These are phyloP conservation scores for Rhodotorula sphaerocarpa DNA, from an alignment of 768 basidiomycete species.

Conservation along the genomic window DNA sequence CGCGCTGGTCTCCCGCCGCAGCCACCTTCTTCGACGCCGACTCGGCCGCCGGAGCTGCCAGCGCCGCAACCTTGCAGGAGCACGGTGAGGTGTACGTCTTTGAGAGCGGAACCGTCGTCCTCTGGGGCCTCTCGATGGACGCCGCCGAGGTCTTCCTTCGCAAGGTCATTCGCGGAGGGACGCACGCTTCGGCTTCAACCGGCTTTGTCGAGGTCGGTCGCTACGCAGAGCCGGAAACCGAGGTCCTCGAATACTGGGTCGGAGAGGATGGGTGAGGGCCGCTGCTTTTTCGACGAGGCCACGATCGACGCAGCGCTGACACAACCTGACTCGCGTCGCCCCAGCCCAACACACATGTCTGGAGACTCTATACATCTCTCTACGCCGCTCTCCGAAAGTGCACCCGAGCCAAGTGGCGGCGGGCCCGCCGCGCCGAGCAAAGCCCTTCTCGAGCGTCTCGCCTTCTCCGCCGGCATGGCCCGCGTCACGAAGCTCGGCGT, in stretches of 20 bases:
- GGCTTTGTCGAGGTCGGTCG: constrained; percentile 31
- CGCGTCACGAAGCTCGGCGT: constrained; percentile 38
- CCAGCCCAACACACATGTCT: constrained; percentile 20
- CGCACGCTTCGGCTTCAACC: background rate
- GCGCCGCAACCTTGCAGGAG: constrained; percentile 1
- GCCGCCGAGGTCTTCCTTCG: constrained; percentile 31
- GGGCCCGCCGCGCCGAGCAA: constrained; percentile 12
- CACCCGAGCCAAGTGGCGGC: background rate
- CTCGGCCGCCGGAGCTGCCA: background rate
- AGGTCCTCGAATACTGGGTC: constrained; percentile 37
- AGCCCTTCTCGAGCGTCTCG: constrained; percentile 37
- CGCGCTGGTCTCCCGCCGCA: constrained; percentile 26
- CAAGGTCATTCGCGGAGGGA: constrained; percentile 18
- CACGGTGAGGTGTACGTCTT: constrained; percentile 33
- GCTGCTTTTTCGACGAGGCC: background rate
- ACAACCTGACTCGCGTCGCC: background rate
- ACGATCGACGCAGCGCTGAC: no score
- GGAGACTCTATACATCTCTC: constrained; percentile 28
- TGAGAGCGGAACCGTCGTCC: constrained; percentile 32
- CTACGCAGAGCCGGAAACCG: constrained; percentile 34
- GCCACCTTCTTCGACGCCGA: constrained; percentile 12
- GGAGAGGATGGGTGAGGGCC: constrained; percentile 10
- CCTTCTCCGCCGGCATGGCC: constrained; percentile 36
- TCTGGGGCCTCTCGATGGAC: constrained; percentile 24
- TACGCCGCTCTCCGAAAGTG: background rate